A percentile compares a stretch with the other conserved stretches of the same genome.
Conservation (phyloP, 192 early-diverging fungal species). For the Coemansia sp. region DNA sequence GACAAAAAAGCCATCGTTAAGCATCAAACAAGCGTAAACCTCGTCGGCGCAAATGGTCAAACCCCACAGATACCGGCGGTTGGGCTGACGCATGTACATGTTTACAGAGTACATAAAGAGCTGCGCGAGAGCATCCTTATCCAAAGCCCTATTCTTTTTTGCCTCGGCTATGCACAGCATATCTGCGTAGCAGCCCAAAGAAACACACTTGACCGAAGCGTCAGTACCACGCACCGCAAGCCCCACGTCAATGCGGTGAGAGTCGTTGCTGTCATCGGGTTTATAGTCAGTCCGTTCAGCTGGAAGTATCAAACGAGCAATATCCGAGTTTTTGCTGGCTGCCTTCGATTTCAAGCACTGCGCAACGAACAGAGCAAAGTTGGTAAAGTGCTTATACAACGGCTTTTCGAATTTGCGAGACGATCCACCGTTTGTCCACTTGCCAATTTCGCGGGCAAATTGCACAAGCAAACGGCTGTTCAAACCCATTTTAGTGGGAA, state of each 20-base stretch:
- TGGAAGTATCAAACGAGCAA: slow-evolving; percentile 4
- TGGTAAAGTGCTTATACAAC: not conserved
- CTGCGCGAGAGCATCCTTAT: no score
- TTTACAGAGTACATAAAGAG: no score
- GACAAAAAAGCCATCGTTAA: no score
- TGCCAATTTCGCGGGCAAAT: no score
- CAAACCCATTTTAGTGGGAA: no score
- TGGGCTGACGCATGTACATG: no score
- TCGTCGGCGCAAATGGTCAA: no score
- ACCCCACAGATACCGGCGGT: no score
- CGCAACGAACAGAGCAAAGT: not conserved
- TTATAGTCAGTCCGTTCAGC: not conserved
- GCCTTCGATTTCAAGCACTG: not conserved
- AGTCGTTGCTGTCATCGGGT: not conserved
- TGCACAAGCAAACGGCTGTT: no score
- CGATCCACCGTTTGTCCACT: no score
- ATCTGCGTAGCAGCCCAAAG: not conserved
- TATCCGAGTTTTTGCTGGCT: not conserved
- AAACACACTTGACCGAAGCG: not conserved
- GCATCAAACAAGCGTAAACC: no score
- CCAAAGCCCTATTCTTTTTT: not conserved
- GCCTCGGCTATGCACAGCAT: not conserved
- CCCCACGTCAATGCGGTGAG: not conserved
- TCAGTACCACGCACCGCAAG: not conserved
- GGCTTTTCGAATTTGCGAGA: not conserved